Evolutionary conservation across 345 rosid species (phyloP), one percentile per base, ranked within the genome.

Genomic region (Moricandia arvensis): DNA sequence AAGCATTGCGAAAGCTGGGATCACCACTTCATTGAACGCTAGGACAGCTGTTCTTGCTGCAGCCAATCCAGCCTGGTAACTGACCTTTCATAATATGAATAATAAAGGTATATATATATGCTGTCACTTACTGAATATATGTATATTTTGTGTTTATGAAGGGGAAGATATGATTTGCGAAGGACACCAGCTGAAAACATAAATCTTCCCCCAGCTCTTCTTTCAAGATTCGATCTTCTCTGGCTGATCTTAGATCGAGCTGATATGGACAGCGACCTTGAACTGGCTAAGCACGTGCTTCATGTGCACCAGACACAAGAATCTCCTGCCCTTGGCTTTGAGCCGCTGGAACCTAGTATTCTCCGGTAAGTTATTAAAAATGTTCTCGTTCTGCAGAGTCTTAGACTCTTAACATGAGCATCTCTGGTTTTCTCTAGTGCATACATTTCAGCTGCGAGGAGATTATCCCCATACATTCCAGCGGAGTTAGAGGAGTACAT

Each of bases 1-100:
- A 31, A 95, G 99, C 87, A 95, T 95, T 76, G 99, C 99, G 4
- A 95, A 95, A 85, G 99, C 99, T 74, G 99, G 99, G 78, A 92
- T 95, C 63, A 95, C 98, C 43, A 95, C 99, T 24, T 92, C 99
- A 18, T 76, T 95, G 76, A 95, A 95, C 66, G 99, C 99, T 71
- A 86, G 99, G 85, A 95, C 98, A 66, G 98, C 97, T 59, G 87
- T 95, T 84, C 91, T 95, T 82, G 94, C 99, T 59, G 99, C 99
- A 54, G 99, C 98, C 71, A 95, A 90, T 89, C 99, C 98, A 63
- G 99, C 99, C 72, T 95, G 98, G 98, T 94, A 90, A 63, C 4
- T 45, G 9, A 54, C 59, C 31, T 38, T 69, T 72, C 43, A 47
- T 15, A 21, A 61, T 47, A 51, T 38, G 61, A 7, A 41, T 71